Base-by-base conservation (phyloP, 495 filamentous ascomycete species). In the Penicillium taxi region DNA sequence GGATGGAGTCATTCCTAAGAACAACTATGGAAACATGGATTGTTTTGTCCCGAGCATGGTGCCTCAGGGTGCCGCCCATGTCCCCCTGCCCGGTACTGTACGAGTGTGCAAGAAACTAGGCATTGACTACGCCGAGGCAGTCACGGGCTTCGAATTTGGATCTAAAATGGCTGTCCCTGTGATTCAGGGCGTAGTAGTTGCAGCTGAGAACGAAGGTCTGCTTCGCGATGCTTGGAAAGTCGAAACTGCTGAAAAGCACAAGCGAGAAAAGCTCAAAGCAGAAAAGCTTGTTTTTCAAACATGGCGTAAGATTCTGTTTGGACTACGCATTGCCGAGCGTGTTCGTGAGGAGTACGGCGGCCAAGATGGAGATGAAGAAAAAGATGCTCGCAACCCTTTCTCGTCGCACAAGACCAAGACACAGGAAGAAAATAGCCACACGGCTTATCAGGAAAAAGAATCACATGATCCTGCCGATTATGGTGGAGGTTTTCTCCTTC, bases 1-100 rank as follows among this genome's bases (percentile, higher is more conserved):
- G 25, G 73, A 94, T 49, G 93, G 91, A 3, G 66, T 80, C 5
- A 95, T 99, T 35, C 93, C 90, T 4, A 90, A 86, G 59, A 99
- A 99, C 51, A 77, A 81, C 24, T 99, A 87, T 51, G 89, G 90
- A 6, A 99, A 99, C 55, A 96, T 96, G 44, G 93, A 99, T 60
- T 78, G 94, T 44, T 99, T 89, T 52, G 88, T 83, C 2, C 81
- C 86, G 29, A 85, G 81, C 37, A 96, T 99, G 90, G 80, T 95
- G 12, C 91, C 91, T 2, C 49, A 66, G 27, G 91, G 79, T 1
- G 88, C 90, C 5, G 72, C 83, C 8, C 91, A 99, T 57, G 69
- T 99, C 13, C 84, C 82, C 0, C 75, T 80, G 29, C 75, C 81
- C 24, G 84, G 87, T 3, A 82, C 80, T 0, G 80, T 77, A 26